Base-by-base conservation (phyloP, 257 asterid species). In the Solanum sitiens region DNA sequence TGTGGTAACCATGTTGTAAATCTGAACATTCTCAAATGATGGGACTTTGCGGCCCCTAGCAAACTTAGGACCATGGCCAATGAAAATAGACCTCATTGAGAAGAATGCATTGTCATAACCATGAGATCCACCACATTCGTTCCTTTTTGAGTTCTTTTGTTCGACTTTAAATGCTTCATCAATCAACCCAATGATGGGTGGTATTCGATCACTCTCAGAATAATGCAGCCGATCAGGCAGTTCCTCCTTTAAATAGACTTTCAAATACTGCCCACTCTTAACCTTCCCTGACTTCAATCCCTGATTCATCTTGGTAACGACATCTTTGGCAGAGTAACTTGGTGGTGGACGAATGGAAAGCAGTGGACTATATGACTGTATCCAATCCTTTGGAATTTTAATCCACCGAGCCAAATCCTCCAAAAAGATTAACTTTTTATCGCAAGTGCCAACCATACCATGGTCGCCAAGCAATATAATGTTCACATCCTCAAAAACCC, bases 81-180 rank as follows among this genome's bases (percentile, higher is more conserved):
- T 87, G 71, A 95, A 95, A 15, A 95, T 90, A 37, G 93, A 90
- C 89, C 98, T 93, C 98, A 95, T 94, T 35, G 98, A 95, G 89
- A 94, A 95, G 86, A 88, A 90, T 7, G 91, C 94, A 42, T 94
- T 95, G 88, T 95, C 98, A 75, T 94, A 95, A 10, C 98, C 98
- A 87, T 94, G 98, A 11, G 94, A 93, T 85, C 98, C 98, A 68
- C 98, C 98, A 39, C 98, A 95, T 84, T 95, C 98, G 86, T 90
- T 90, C 77, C 20, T 85, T 10, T 27, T 88, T 5, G 93, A 87
- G 59, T 88, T 93, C 88, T 77, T 90, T 70, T 91, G 93, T 91
- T 92, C 92, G 89, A 95, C 92, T 89, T 91, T 94, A 87, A 87
- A 95, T 67, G 96, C 94, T 91, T 95, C 97, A 16, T 88, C 94